phyloP scores from a whole-genome alignment of 345 rosid genomes.

The Pseudoturritis turrita region DNA sequence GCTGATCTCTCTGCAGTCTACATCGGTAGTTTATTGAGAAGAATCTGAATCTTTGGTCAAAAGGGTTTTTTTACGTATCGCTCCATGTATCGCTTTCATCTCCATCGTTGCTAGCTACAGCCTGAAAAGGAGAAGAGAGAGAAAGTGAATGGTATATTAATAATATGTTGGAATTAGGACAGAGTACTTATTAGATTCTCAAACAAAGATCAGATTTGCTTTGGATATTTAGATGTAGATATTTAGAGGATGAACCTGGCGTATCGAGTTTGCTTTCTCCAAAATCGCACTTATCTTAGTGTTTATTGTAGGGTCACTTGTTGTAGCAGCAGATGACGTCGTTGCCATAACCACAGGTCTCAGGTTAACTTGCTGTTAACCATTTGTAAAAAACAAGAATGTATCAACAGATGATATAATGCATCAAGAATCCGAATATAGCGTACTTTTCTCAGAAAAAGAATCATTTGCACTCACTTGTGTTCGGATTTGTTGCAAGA shows the following conservation, averaged over 20 bases:
- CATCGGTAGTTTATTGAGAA: background rate
- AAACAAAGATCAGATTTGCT: background rate
- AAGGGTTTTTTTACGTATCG: constrained; percentile 13
- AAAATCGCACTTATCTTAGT: constrained; percentile 71
- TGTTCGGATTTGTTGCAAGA: constrained; percentile 75
- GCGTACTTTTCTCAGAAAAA: background rate
- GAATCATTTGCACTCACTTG: constrained; percentile 55
- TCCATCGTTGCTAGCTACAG: constrained; percentile 69
- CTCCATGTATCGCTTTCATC: constrained; percentile 91
- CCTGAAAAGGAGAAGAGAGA: constrained; percentile 45
- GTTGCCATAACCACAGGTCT: constrained; percentile 48
- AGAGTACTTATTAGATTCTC: background rate
- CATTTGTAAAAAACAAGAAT: background rate
- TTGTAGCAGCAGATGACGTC: constrained; percentile 37
- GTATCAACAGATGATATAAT: background rate
- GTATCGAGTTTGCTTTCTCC: constrained; percentile 94
- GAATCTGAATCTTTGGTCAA: background rate
- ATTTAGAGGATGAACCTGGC: constrained; percentile 52
- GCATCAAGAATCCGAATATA: constrained; percentile 15
- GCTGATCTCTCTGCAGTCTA: background rate
- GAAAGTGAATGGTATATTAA: background rate
- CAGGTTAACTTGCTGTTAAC: constrained; percentile 64
- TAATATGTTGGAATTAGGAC: background rate
- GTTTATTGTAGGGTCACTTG: constrained; percentile 44
- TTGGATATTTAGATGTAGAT: background rate